Base-by-base conservation (phyloP, 2,329 filamentous ascomycete species). In the Fusarium beomiforme region DNA sequence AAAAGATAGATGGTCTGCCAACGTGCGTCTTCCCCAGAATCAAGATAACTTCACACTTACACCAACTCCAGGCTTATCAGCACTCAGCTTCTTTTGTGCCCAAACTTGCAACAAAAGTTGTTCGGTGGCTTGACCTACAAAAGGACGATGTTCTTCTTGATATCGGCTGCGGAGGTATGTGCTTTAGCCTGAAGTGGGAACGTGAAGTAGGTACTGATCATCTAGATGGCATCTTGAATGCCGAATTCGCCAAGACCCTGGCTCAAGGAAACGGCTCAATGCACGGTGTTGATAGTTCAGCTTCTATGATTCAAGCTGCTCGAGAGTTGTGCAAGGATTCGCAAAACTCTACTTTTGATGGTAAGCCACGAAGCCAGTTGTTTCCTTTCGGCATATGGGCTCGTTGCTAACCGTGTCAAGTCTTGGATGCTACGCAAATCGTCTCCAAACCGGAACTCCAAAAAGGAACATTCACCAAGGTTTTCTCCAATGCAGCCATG, bases 401-500 rank as follows among this genome's bases (percentile, higher is more conserved):
- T 17, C 12, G 19, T 24, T 34, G 10, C 42, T 67, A n/a, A 73
- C 58, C 49, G 13, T 16, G 24, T 43, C 34, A 24, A 88, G 86
- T 85, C 33, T 58, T 85, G 61, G 85, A 89, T 75, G 84, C 82
- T 10, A 84, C 82, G 4, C 69, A 80, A 12, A 78, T 88, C 23
- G 51, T 76, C 43, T 72, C 74, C 19, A 73, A 76, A 13, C 70
- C 80, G 3, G 65, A 76, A 39, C 78, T 86, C 4, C 81, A 84
- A 63, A 68, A 70, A 5, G 79, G 71, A 8, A 67, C 70, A 8
- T 87, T 83, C 77, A 85, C 76, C 67, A 91, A 91, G 75, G 85
- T 84, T 73, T 92, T 92, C 77, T 91, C 89, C 59, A 91, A 91
- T 73, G 90, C 90, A 1, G 90, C 89, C 0, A 83, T 92, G 78